Base-by-base conservation (phyloP, 2,329 filamentous ascomycete genomes). In the Exophiala viscosa region DNA sequence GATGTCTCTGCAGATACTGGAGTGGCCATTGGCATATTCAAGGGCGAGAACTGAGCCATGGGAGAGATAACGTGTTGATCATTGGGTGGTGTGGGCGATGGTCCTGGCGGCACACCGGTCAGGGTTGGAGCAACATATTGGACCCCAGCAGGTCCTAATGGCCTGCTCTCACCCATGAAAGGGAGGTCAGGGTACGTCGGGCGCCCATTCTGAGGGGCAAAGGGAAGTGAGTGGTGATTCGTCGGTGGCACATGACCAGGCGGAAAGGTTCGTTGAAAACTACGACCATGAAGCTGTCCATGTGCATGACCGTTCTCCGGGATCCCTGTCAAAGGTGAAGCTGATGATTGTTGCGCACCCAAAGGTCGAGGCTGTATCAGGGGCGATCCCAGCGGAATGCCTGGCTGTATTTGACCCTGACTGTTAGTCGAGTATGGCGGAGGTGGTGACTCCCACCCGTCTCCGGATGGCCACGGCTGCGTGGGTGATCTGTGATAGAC, bases 391-490 rank as follows among this genome's bases (percentile, higher is more conserved):
- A 48, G 33, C n/a, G 43, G 33, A 32, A 39, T 38, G 8, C 40
- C 52, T 2, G 42, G 14, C 20, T 49, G 51, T 14, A 47, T 35
- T 6, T 36, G 42, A 17, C 28, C 45, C 7, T 33, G 46, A 31
- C 28, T 40, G 42, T 40, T 48, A 2, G 46, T 44, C 15, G 50
- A 31, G 48, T 63, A 63, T 18, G 60, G 60, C 5, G 60, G 60
- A 43, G 60, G 60, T 4, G 60, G 60, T 14, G 59, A 54, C 33
- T 63, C 59, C 60, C 60, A 63, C 23, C 57, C 57, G 14, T 54
- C 46, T 15, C 43, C 41, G 7, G 55, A 38, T 17, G 41, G 40
- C 17, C 38, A 52, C n/a, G 39, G 44, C 34, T 48, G 56, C 15
- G 11, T 15, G 4, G 48, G 50, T 11, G 39, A 33, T 23, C 43